phyloP scores from a whole-genome alignment of 2,329 filamentous ascomycete genomes.

The Colletotrichum eleusines region DNA sequence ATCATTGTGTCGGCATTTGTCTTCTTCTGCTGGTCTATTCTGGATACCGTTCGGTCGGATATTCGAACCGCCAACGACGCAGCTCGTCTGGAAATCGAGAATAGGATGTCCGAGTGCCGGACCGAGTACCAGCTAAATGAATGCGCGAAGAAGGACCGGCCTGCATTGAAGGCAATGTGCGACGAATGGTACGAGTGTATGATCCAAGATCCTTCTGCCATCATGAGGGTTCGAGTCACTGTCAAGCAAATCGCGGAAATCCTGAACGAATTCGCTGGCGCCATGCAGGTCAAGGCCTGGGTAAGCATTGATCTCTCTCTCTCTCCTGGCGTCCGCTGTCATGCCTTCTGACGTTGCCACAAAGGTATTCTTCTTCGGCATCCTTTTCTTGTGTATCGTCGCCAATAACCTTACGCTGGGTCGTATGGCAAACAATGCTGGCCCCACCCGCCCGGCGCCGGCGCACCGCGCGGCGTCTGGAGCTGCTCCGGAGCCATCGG shows the following conservation, averaged over 20 bases:
- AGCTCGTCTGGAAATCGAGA: constrained; percentile 75
- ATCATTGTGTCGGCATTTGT: constrained; percentile 67
- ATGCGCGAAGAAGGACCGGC: constrained; percentile 75
- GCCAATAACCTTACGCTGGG: constrained; percentile 64
- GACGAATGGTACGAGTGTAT: constrained; percentile 89
- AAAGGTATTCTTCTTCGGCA: constrained; percentile 64
- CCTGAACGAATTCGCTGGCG: constrained; percentile 92
- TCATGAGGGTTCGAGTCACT: constrained; percentile 84
- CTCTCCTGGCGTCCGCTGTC: background rate
- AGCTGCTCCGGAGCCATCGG: constrained; percentile 40
- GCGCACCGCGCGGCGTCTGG: constrained; percentile 46
- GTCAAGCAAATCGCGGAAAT: constrained; percentile 92
- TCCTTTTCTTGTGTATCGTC: constrained; percentile 61
- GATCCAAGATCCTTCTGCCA: constrained; percentile 81
- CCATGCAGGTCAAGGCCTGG: constrained; percentile 85
- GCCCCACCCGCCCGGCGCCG: constrained; percentile 44
- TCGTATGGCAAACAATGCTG: constrained; percentile 48
- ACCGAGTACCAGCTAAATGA: constrained; percentile 81
- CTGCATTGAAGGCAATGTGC: constrained; percentile 80
- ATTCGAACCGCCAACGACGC: constrained; percentile 78
- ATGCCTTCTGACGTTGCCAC: background rate
- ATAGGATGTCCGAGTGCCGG: constrained; percentile 79
- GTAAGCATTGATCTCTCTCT: constrained; percentile 52
- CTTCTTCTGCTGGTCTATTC: constrained; percentile 75
- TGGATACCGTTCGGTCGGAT: constrained; percentile 78